Base-by-base conservation (phyloP, 2,329 filamentous ascomycete genomes). In the Fusarium brachygibbosum region DNA sequence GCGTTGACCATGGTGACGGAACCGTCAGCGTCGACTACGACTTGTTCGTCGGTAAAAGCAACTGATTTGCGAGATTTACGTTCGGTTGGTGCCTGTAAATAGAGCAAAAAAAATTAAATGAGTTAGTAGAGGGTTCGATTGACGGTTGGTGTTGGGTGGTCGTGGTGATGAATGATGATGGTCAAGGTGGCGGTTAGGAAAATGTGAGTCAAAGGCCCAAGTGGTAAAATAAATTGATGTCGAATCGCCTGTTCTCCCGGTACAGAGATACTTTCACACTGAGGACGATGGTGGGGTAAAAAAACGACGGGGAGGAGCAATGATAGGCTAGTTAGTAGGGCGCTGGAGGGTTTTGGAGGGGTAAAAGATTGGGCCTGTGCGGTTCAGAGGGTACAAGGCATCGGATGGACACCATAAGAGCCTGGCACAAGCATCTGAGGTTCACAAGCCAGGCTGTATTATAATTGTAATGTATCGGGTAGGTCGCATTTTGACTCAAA, bases 51-150 rank as follows among this genome's bases (percentile, higher is more conserved):
- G 79, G 91, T 94, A 81, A 98, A 98, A 71, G 94, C 91, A 77
- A 98, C 95, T 46, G 93, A 97, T 84, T 98, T 97, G 83, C 94
- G 92, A 77, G 91, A 89, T 81, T 92, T 94, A 78, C 87, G 87
- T 76, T 90, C 86, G 74, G 79, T 55, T 45, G 70, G 72, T 51
- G 53, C 65, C 71, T 74, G 63, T 51, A 68, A 71, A 65, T 28
- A 49, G 67, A 64, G 51, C 67, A 41, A 71, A 61, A 60, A 52
- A 69, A 56, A 56, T n/a, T 61, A 42, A 49, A 42, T 32, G 37
- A 12, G 60, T 71, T 68, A 73, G 66, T 66, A 62, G 37, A 50
- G 12, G 40, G 55, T 42, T 52, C 50, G 48, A 37, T 37, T 45
- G 51, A 52, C 51, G 50, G 50, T 52, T 50, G 56, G 56, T 52